phyloP scores from a whole-genome alignment of 192 early-diverging fungal genomes.

The Chytriomyces confervae region DNA sequence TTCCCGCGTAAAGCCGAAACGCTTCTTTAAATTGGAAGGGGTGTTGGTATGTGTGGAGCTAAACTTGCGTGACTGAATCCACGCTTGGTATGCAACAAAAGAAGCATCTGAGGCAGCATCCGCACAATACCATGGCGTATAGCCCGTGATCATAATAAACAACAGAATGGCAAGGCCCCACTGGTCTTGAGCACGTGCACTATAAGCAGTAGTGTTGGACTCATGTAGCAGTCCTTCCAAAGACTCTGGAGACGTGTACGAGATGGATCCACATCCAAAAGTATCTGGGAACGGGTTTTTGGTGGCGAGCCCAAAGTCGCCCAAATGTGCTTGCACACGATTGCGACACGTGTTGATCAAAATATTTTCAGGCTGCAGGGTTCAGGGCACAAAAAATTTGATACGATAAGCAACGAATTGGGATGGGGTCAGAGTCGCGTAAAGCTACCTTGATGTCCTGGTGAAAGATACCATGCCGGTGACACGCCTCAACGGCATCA shows the following conservation, averaged over 20 bases:
- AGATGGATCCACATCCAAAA: constrained; percentile 85
- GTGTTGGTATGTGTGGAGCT: too few species aligned
- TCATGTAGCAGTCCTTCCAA: constrained; percentile 44
- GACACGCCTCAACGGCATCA: constrained; percentile 75
- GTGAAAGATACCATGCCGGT: constrained; percentile 81
- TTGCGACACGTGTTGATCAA: constrained; percentile 26
- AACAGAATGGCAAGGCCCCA: constrained; percentile 82
- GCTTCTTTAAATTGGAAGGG: not conserved
- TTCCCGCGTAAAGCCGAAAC: constrained; percentile 13
- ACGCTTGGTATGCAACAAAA: constrained; percentile 57
- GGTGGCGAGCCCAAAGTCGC: constrained; percentile 94
- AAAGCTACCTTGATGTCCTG: constrained; percentile 78
- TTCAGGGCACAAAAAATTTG: not conserved
- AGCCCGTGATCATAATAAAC: constrained; percentile 74
- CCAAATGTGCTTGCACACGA: constrained; percentile 61
- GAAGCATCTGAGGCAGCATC: constrained; percentile 62
- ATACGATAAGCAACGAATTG: not conserved
- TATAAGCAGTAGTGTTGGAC: constrained; percentile 51
- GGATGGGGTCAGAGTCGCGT: not conserved
- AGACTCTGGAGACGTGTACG: constrained; percentile 87
- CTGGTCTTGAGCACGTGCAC: constrained; percentile 69
- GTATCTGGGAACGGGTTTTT: constrained; percentile 71
- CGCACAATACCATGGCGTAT: constrained; percentile 74
- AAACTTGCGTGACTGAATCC: constrained; percentile 4
- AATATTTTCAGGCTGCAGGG: constrained; percentile 74